Evolutionary conservation across 768 basidiomycete species (phyloP).

Genomic region (Suillus subalutaceus): DNA sequence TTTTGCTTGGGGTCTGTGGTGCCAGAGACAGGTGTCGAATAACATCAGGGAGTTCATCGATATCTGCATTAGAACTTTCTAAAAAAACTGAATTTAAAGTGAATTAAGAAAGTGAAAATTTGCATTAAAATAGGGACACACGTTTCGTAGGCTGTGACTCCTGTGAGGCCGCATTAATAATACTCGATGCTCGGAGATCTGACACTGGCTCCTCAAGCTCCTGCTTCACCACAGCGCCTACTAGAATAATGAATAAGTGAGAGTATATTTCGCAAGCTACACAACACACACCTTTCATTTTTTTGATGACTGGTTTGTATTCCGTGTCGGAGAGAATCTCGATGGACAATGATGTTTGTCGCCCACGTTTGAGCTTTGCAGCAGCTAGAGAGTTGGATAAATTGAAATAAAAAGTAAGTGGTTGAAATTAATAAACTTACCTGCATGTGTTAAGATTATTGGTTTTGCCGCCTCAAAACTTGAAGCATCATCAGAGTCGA

Average conservation of each 20-base stretch:
- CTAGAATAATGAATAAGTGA: neutral
- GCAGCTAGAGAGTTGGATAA: neutral
- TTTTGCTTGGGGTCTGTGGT: neutral
- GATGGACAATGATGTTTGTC: neutral
- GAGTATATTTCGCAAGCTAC: neutral
- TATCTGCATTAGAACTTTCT: neutral
- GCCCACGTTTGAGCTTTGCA: neutral
- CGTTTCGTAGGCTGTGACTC: neutral
- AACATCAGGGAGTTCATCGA: neutral
- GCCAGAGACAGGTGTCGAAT: neutral
- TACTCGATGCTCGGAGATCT: neutral
- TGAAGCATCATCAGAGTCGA: neutral
- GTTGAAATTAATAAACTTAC: neutral
- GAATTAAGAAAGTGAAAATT: too few relatives aligned
- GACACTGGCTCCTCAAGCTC: neutral
- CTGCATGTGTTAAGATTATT: neutral
- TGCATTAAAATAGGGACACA: neutral
- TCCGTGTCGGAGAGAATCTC: neutral
- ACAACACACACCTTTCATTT: neutral
- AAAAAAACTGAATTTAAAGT: neutral
- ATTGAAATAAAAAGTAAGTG: neutral
- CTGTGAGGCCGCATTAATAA: neutral
- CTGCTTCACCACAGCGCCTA: neutral
- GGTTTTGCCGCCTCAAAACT: neutral
- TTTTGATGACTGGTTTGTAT: neutral